A percentile compares a stretch with the other conserved stretches of the same genome.
phyloP scores from a whole-genome alignment of 2,329 filamentous ascomycete genomes.

The Macroventuria anomochaeta region DNA sequence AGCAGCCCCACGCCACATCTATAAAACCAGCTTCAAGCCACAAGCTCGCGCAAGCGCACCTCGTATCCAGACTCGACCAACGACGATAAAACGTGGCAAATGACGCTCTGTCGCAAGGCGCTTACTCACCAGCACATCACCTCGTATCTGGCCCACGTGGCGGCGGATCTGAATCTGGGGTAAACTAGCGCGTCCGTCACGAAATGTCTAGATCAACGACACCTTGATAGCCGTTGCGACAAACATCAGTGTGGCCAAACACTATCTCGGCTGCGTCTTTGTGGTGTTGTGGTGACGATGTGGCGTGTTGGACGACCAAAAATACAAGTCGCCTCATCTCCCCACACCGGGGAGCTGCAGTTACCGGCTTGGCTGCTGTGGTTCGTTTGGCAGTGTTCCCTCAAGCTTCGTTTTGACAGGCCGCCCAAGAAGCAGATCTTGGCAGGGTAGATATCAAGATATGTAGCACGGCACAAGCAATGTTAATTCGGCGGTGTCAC shows the following conservation, averaged over 20 bases:
- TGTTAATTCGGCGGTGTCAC: slow-evolving; percentile 5
- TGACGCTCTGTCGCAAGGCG: slow-evolving; percentile 15
- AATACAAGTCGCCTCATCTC: slow-evolving; percentile 21
- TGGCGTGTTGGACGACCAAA: slow-evolving; percentile 5
- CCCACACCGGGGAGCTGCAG: slow-evolving; percentile 17
- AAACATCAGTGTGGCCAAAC: background rate
- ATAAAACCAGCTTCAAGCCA: background rate
- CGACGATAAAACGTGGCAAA: slow-evolving; percentile 6
- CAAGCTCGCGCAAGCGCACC: background rate
- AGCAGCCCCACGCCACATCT: background rate
- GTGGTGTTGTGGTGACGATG: slow-evolving; percentile 11
- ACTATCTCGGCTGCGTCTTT: background rate
- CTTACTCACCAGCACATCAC: slow-evolving; percentile 30
- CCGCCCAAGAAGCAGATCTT: background rate
- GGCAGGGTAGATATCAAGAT: background rate
- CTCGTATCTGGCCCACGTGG: slow-evolving; percentile 40
- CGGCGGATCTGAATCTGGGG: slow-evolving; percentile 34
- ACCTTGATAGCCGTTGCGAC: slow-evolving; percentile 2
- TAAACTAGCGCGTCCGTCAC: slow-evolving; percentile 25
- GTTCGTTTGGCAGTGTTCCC: slow-evolving; percentile 18
- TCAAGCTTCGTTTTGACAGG: slow-evolving; percentile 21
- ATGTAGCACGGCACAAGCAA: slow-evolving; percentile 1
- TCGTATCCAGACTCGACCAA: slow-evolving; percentile 1
- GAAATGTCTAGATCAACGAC: slow-evolving; percentile 8
- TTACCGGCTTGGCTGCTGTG: slow-evolving; percentile 14